Conservation (phyloP, 2,329 filamentous ascomycete species). For the Ophiostoma ips region DNA sequence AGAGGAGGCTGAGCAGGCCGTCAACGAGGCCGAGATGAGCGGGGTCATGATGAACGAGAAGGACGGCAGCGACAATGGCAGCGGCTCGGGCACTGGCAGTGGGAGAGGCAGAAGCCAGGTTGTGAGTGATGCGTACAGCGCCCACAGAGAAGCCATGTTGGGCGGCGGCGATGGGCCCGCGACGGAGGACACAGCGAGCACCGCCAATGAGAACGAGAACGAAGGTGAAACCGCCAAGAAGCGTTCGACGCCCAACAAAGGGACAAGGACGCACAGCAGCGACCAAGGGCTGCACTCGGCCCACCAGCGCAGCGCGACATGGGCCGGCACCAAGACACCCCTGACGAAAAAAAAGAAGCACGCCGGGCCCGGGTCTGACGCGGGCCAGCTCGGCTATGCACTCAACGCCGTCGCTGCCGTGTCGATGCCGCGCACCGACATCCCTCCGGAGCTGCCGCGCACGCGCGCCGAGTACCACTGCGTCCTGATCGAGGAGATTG, state of each 20-base stretch:
- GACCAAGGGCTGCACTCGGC: too few species aligned
- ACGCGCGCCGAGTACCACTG: slow-evolving; percentile 40
- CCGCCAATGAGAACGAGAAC: not conserved
- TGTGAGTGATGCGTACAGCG: not conserved
- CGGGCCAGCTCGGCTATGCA: not conserved
- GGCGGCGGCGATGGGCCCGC: not conserved
- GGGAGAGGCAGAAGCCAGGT: not conserved
- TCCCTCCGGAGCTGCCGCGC: slow-evolving; percentile 23
- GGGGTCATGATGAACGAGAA: too few species aligned
- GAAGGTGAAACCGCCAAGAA: not conserved
- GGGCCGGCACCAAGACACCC: too few species aligned
- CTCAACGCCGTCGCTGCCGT: slow-evolving; percentile 7
- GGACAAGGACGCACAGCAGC: too few species aligned
- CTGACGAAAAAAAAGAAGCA: not conserved
- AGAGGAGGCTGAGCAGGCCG: slow-evolving; percentile 16
- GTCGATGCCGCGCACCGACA: slow-evolving; percentile 22
- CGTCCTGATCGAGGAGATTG: slow-evolving; percentile 60
- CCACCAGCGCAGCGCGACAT: too few species aligned
- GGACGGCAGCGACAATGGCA: not conserved
- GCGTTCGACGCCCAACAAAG: too few species aligned
- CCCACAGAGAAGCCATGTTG: not conserved
- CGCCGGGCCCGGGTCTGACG: not conserved
- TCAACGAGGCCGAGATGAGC: slow-evolving; percentile 16
- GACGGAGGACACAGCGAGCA: not conserved
- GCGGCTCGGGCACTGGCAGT: too few species aligned